Conservation (phyloP, 805 yeast genomes). For the Teunomyces kruisii region DNA sequence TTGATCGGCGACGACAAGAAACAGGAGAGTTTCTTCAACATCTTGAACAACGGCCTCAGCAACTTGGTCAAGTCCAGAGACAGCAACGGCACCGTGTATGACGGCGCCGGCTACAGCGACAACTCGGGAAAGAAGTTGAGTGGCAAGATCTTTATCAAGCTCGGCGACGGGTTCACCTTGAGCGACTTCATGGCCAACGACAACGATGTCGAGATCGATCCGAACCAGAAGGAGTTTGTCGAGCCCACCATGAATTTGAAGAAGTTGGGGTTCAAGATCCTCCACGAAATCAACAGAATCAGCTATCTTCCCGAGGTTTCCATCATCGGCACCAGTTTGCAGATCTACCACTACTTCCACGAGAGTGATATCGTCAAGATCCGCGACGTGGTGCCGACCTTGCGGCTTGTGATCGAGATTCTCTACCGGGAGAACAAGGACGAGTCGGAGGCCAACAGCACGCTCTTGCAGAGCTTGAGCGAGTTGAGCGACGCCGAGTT, state of each 20-base stretch:
- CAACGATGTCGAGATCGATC: constrained; percentile 5
- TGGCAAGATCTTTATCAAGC: constrained; percentile 38
- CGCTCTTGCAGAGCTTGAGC: constrained; percentile 18
- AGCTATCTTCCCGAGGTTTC: constrained; percentile 55
- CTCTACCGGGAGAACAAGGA: constrained; percentile 21
- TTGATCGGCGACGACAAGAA: constrained; percentile 57
- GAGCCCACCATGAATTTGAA: constrained; percentile 35
- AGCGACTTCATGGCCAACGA: constrained; percentile 24
- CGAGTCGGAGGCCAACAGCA: constrained; percentile 20
- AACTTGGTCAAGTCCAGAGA: constrained; percentile 20
- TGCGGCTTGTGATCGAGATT: constrained; percentile 22
- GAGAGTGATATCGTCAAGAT: constrained; percentile 4
- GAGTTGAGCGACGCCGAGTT: constrained; percentile 22
- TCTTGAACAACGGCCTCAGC: constrained; percentile 34
- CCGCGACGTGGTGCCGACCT: constrained; percentile 26
- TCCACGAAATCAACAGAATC: constrained; percentile 51
- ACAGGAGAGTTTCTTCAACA: constrained; percentile 47
- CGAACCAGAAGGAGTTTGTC: neutral
- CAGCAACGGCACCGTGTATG: constrained; percentile 8
- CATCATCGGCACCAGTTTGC: constrained; percentile 45
- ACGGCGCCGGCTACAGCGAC: constrained; percentile 27
- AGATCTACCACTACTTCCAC: constrained; percentile 29
- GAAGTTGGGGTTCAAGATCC: constrained; percentile 52
- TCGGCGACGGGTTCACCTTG: constrained; percentile 33
- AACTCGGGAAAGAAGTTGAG: constrained; percentile 25